These are phyloP conservation scores for Sporobolomyces roseus DNA, from an alignment of 768 basidiomycete species.

Conservation along the genomic window DNA sequence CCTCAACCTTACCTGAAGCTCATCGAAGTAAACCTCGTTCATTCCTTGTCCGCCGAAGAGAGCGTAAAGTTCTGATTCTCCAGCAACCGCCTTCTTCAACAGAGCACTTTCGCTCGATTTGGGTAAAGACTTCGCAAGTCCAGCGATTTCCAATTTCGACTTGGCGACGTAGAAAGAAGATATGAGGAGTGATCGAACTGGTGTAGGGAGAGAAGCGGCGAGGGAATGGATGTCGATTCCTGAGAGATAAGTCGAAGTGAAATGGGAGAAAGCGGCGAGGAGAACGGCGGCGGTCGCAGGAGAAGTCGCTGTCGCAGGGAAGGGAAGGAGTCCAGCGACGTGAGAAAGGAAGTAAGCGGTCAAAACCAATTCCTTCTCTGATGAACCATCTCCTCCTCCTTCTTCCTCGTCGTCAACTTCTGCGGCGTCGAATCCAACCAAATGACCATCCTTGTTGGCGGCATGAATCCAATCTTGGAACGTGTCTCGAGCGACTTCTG, in stretches of 20 bases:
- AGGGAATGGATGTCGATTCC: constrained; percentile 76
- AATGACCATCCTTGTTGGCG: constrained; percentile 33
- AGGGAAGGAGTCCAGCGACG: constrained; percentile 62
- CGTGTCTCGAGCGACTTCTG: constrained; percentile 51
- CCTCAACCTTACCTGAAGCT: constrained; percentile 59
- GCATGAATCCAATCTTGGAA: constrained; percentile 49
- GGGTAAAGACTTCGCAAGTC: constrained; percentile 54
- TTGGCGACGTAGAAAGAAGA: constrained; percentile 74
- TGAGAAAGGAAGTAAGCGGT: constrained; percentile 77
- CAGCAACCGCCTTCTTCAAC: constrained; percentile 55
- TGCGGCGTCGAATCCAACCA: constrained; percentile 43
- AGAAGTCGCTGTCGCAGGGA: constrained; percentile 53
- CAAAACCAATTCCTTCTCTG: constrained; percentile 54
- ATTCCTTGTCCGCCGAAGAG: constrained; percentile 97
- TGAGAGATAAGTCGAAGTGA: constrained; percentile 69
- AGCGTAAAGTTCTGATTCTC: constrained; percentile 65
- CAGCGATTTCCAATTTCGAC: constrained; percentile 62
- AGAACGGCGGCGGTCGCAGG: constrained; percentile 56
- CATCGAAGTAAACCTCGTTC: constrained; percentile 97
- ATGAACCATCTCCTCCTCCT: constrained; percentile 39
- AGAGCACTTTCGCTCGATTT: constrained; percentile 64
- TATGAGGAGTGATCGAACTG: constrained; percentile 71
- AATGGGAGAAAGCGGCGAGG: constrained; percentile 68
- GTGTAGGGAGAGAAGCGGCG: constrained; percentile 67
- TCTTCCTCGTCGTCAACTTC: constrained; percentile 40